A percentile compares a stretch with the other conserved stretches of the same genome.
Evolutionary conservation across 169 alveolate species (phyloP).

Genomic region (Babesia ovis): DNA sequence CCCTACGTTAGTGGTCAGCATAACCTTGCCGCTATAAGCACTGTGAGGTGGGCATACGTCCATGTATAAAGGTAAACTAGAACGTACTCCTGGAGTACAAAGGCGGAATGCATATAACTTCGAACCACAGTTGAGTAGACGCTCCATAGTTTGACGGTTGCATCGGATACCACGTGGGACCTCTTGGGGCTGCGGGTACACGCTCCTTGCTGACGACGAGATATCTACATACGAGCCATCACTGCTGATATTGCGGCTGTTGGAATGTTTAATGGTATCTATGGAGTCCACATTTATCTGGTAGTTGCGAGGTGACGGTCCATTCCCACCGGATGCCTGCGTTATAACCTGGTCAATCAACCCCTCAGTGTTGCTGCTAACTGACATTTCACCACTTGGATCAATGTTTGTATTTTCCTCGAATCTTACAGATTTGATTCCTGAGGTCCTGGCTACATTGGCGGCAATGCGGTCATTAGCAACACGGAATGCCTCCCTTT

Average conservation of each 20-base stretch:
- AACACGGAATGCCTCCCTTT: conserved; percentile 16
- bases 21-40: conserved; percentile 34
- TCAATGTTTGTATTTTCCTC: neutral
- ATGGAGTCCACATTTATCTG: neutral
- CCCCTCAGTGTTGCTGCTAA: neutral
- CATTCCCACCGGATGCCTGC: neutral
- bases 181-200: neutral
- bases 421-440: conserved; percentile 15
- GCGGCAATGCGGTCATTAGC: conserved; percentile 25
- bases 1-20: conserved; percentile 33
- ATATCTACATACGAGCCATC: neutral
- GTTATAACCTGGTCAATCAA: neutral
- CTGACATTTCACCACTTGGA: neutral
- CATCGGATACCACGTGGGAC: conserved; percentile 20
- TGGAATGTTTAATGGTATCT: neutral
- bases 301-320: neutral
- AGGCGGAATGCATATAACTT: conserved; percentile 51
- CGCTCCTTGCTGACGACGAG: neutral
- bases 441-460: neutral
- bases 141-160: conserved; percentile 4
- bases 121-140: conserved; percentile 19
- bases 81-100: conserved; percentile 24
- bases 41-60: conserved; percentile 29
- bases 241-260: neutral
- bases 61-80: conserved; percentile 17